A percentile compares a stretch with the other conserved stretches of the same genome.
phyloP scores from a whole-genome alignment of 805 yeast genomes.

The Yarrowia osloensis region DNA sequence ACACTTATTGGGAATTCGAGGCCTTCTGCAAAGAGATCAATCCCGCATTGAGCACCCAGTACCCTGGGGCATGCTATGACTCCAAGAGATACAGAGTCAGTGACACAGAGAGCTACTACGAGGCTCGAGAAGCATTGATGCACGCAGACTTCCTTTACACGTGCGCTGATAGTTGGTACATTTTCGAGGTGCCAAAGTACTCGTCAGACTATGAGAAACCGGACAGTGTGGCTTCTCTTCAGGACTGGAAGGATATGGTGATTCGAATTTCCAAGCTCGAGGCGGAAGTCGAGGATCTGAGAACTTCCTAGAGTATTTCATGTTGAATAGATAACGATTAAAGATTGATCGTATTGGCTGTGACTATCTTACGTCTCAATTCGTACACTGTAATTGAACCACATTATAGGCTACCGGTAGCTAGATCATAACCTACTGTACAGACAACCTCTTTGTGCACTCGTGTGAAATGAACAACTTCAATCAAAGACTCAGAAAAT shows the following conservation, averaged over 20 bases:
- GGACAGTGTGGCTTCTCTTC: constrained; percentile 3
- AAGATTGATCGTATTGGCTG: no score
- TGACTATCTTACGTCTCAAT: no score
- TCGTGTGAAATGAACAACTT: background rate
- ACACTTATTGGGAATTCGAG: constrained; percentile 8
- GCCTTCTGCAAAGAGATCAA: constrained; percentile 10
- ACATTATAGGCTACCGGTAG: no score
- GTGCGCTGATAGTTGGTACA: constrained; percentile 15
- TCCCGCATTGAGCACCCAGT: constrained; percentile 2
- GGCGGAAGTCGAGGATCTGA: background rate
- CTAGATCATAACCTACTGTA: no score
- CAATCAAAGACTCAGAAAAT: background rate
- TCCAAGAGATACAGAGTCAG: constrained; percentile 3
- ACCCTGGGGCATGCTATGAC: background rate
- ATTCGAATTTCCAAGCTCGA: background rate
- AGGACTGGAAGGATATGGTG: constrained; percentile 24
- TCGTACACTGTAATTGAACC: no score
- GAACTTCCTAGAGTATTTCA: no score
- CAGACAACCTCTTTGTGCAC: no score
- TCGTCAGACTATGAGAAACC: constrained; percentile 10
- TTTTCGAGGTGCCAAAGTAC: constrained; percentile 11
- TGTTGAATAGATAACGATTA: no score
- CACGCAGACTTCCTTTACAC: constrained; percentile 16
- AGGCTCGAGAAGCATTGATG: constrained; percentile 4
- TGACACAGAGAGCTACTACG: constrained; percentile 1